A percentile compares a stretch with the other conserved stretches of the same genome.
These are phyloP conservation scores for Cladophialophora carrionii DNA, from an alignment of 2,329 filamentous ascomycete genomes.

Conservation along the genomic window DNA sequence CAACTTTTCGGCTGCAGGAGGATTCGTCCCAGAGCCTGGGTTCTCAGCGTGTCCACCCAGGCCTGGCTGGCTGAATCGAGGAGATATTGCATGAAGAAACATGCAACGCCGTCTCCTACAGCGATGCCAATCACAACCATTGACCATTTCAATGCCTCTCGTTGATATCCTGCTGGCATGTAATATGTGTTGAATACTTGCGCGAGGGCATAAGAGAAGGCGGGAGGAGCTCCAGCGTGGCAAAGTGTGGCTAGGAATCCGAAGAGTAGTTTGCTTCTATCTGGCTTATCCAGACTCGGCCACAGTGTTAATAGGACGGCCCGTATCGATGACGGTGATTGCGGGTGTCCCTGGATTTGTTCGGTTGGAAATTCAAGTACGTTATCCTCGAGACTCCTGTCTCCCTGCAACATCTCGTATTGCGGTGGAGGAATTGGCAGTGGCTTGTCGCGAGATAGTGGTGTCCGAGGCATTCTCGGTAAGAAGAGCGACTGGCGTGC, in stretches of 20 bases:
- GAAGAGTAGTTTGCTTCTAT: slow-evolving; percentile 60
- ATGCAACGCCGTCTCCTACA: slow-evolving; percentile 65
- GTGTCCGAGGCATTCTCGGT: slow-evolving; percentile 5
- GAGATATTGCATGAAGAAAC: slow-evolving; percentile 69
- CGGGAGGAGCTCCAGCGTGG: slow-evolving; percentile 69
- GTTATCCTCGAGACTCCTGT: not conserved
- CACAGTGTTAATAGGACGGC: slow-evolving; percentile 71
- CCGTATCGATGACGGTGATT: slow-evolving; percentile 45
- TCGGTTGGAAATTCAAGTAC: not conserved
- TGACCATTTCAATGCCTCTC: slow-evolving; percentile 67
- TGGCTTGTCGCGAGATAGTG: slow-evolving; percentile 17
- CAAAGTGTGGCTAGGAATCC: slow-evolving; percentile 66
- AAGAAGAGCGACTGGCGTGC: slow-evolving; percentile 1
- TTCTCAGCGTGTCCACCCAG: slow-evolving; percentile 75
- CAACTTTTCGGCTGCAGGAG: slow-evolving; percentile 76
- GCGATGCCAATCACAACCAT: slow-evolving; percentile 70
- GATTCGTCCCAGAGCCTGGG: slow-evolving; percentile 68
- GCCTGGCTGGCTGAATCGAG: slow-evolving; percentile 72
- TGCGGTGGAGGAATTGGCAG: slow-evolving; percentile 22
- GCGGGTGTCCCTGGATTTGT: not conserved
- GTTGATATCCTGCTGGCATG: slow-evolving; percentile 53
- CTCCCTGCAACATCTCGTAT: not conserved
- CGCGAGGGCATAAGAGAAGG: slow-evolving; percentile 76
- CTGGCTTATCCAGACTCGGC: slow-evolving; percentile 60
- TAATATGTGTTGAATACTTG: slow-evolving; percentile 73